Percentiles rank a stretch among this genome's conserved stretches.
These are phyloP conservation scores for Craspedostauros australis DNA, from an alignment of 108 stramenopile genomes.

Conservation along the genomic window DNA sequence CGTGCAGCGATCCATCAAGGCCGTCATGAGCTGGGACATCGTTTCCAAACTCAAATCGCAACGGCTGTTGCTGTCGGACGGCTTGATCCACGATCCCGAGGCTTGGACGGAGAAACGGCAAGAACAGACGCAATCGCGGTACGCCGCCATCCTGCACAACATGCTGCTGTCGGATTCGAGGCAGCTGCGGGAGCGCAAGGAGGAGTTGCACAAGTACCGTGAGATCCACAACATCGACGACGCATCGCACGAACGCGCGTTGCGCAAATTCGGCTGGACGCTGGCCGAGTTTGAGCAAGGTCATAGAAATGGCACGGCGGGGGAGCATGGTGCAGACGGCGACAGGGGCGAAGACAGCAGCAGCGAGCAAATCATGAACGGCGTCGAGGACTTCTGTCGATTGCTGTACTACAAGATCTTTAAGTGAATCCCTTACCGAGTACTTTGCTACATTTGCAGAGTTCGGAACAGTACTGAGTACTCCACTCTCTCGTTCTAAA, in stretches of 20 bases:
- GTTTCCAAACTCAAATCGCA: slow-evolving; percentile 80
- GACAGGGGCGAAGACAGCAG: too few species aligned
- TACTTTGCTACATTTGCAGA: too few species aligned
- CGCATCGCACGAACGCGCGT: slow-evolving; percentile 39
- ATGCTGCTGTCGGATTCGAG: slow-evolving; percentile 45
- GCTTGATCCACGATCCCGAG: slow-evolving; percentile 47
- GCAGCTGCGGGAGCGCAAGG: slow-evolving; percentile 39
- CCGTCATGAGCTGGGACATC: slow-evolving; percentile 77
- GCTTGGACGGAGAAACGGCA: slow-evolving; percentile 68
- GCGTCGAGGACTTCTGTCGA: too few species aligned
- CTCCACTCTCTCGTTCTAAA: too few species aligned
- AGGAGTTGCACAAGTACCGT: slow-evolving; percentile 60
- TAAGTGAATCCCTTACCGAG: too few species aligned
- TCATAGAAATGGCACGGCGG: slow-evolving; percentile 3
- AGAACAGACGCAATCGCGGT: slow-evolving; percentile 66
- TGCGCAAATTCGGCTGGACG: slow-evolving; percentile 64
- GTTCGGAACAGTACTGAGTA: too few species aligned
- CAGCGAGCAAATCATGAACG: too few species aligned
- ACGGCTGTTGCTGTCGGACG: slow-evolving; percentile 43
- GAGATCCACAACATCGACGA: slow-evolving; percentile 77
- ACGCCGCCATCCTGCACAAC: slow-evolving; percentile 64
- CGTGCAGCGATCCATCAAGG: slow-evolving; percentile 56
- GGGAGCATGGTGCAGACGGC: too few species aligned
- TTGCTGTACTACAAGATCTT: too few species aligned
- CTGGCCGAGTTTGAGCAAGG: slow-evolving; percentile 57